A percentile compares a stretch with the other conserved stretches of the same genome.
Conservation (phyloP, 805 yeast genomes). For the Saturnispora sekii region DNA sequence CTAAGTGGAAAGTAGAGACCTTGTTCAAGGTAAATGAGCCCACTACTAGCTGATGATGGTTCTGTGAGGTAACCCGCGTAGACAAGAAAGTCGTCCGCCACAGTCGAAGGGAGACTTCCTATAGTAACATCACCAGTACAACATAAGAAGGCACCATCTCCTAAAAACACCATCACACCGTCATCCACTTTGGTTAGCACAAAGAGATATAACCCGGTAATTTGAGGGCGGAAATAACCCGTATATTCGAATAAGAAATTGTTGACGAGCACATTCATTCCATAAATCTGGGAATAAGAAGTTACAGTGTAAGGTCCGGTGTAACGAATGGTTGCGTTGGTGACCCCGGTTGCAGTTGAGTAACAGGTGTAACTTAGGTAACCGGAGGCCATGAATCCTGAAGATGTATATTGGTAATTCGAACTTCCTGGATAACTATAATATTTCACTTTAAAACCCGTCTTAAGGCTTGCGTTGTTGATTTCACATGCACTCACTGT, state of each 20-base stretch:
- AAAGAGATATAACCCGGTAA: slow-evolving; percentile 22
- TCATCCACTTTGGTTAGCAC: slow-evolving; percentile 21
- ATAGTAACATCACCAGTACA: slow-evolving; percentile 12
- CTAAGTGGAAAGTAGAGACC: slow-evolving; percentile 8
- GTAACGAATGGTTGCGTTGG: neutral
- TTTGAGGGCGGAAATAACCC: slow-evolving; percentile 15
- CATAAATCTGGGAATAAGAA: too few species aligned
- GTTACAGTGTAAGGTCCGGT: too few species aligned
- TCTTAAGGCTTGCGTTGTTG: neutral
- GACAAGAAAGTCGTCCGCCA: neutral
- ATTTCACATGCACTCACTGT: neutral
- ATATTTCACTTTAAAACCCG: neutral
- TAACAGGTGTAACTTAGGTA: neutral
- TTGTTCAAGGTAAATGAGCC: slow-evolving; percentile 1
- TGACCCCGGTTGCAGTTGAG: neutral
- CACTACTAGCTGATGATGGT: neutral
- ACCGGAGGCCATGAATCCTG: neutral
- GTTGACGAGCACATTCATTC: neutral
- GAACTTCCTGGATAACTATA: neutral
- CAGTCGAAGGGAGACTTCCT: neutral
- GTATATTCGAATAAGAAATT: slow-evolving; percentile 9
- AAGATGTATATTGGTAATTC: neutral
- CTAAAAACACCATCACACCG: slow-evolving; percentile 23
- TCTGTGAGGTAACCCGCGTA: neutral
- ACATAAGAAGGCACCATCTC: slow-evolving; percentile 28